phyloP scores from a whole-genome alignment of 768 basidiomycete species.

The Suillus brevipes region DNA sequence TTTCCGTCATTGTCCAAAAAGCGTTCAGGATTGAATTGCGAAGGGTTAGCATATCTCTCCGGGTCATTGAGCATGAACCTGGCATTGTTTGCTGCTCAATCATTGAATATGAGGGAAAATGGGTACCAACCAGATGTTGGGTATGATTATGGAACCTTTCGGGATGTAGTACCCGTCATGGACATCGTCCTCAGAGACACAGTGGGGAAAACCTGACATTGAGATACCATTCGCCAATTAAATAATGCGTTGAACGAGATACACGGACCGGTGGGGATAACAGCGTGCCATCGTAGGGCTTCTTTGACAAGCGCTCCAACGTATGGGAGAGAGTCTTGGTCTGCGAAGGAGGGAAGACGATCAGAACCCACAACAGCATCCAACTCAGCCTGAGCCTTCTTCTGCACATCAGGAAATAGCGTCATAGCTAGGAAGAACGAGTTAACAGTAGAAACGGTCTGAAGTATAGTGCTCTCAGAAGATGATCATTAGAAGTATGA shows the following conservation, averaged over 20 bases:
- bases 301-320: constrained; percentile 61
- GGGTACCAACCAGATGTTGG: constrained; percentile 23
- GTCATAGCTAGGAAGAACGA: neutral
- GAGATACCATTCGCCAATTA: constrained; percentile 33
- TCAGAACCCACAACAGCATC: constrained; percentile 59
- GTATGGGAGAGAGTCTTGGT: constrained; percentile 59
- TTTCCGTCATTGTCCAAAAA: constrained; percentile 43
- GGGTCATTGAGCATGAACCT: constrained; percentile 37
- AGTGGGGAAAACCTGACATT: constrained; percentile 41
- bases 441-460: constrained; percentile 16
- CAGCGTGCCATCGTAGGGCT: constrained; percentile 45
- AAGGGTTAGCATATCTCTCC: constrained; percentile 50
- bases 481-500: neutral
- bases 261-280: constrained; percentile 41
- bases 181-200: constrained; percentile 58
- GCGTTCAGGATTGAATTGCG: constrained; percentile 59
- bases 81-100: neutral
- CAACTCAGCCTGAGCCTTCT: constrained; percentile 63
- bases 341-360: constrained; percentile 59
- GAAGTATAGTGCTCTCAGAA: neutral
- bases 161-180: constrained; percentile 65
- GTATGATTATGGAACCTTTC: constrained; percentile 36
- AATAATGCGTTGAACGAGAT: constrained; percentile 30
- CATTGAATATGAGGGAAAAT: constrained; percentile 12
- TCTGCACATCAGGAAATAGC: constrained; percentile 42